These are phyloP conservation scores for Exophiala sp. DNA, from an alignment of 2,329 filamentous ascomycete genomes.

Conservation along the genomic window DNA sequence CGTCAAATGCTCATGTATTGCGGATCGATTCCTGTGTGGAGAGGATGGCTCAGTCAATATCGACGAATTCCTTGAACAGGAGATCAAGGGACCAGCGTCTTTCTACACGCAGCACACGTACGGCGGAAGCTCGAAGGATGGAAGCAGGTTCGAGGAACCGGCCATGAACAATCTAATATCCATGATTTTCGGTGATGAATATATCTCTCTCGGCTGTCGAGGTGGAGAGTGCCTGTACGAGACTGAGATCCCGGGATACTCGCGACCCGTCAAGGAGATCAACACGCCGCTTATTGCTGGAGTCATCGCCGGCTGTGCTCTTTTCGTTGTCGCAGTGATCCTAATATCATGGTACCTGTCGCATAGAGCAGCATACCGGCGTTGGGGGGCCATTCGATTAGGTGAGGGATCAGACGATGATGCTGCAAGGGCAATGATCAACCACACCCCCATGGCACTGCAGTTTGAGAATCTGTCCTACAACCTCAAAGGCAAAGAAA, in stretches of 20 bases:
- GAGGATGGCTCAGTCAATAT: constrained; percentile 89
- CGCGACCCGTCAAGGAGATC: constrained; percentile 84
- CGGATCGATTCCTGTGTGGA: constrained; percentile 89
- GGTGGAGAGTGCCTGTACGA: constrained; percentile 90
- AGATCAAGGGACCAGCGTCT: constrained; percentile 80
- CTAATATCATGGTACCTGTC: constrained; percentile 84
- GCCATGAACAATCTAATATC: constrained; percentile 89
- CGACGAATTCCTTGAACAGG: constrained; percentile 76
- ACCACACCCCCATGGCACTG: constrained; percentile 85
- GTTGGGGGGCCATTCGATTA: constrained; percentile 71
- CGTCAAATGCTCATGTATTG: constrained; percentile 81
- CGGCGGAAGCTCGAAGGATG: constrained; percentile 58
- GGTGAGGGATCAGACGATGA: constrained; percentile 86
- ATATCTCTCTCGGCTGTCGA: constrained; percentile 76
- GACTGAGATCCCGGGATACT: constrained; percentile 88
- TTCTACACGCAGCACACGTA: constrained; percentile 67
- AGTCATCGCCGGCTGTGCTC: constrained; percentile 78
- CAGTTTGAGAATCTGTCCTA: constrained; percentile 89
- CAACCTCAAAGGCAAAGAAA: constrained; percentile 79
- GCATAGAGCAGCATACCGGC: constrained; percentile 59
- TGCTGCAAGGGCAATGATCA: constrained; percentile 76
- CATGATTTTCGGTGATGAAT: constrained; percentile 83
- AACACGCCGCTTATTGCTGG: constrained; percentile 95
- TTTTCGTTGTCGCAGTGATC: constrained; percentile 87
- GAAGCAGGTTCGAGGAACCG: constrained; percentile 85